Base-by-base conservation (phyloP, 257 asterid species). In the Forsythia viridissima region DNA sequence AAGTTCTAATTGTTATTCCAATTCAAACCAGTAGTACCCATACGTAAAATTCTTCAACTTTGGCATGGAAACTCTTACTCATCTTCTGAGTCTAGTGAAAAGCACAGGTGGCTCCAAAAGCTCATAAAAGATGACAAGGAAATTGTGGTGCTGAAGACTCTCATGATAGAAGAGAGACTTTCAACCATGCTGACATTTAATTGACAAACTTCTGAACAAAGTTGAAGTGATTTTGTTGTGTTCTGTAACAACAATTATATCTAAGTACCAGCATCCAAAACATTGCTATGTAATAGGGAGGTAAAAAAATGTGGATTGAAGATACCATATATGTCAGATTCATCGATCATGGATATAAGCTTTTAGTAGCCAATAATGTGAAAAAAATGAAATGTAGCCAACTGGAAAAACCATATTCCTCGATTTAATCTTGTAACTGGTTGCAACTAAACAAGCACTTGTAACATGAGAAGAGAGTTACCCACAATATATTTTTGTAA, bases 1-100 rank as follows among this genome's bases (percentile, higher is more conserved):
- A 80, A 83, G 16, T 72, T 55, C 21, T 43, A 40, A 2, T 2
- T 16, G 57, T 77, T 30, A 67, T 55, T 41, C 72, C 68, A 24
- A 36, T 59, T 38, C 51, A 21, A 4, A 34, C 24, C 55, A 71
- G 43, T 13, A 70, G 51, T 20, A 5, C 7, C 65, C 6, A 55
- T 30, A 11, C 2, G 11, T 20, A 73, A 39, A 71, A 63, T 4
- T 55, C 20, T 55, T 18, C 20, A 55, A 55, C 8, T 5, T 18
- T 55, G 20, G 65, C 20, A 55, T 55, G 20, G 24, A 55, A 55
- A 15, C 65, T 0, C 59, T 18, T 69, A n/a, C 34, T 20, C 48
- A 41, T 57, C 34, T 30, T 34, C 15, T 59, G 37, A 38, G 16
- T 38, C 43, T 44, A 18, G 63, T 4, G 30, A 57, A 30, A 40